phyloP scores from a whole-genome alignment of 148 eudicot genomes.

The Linanthus parryae region DNA sequence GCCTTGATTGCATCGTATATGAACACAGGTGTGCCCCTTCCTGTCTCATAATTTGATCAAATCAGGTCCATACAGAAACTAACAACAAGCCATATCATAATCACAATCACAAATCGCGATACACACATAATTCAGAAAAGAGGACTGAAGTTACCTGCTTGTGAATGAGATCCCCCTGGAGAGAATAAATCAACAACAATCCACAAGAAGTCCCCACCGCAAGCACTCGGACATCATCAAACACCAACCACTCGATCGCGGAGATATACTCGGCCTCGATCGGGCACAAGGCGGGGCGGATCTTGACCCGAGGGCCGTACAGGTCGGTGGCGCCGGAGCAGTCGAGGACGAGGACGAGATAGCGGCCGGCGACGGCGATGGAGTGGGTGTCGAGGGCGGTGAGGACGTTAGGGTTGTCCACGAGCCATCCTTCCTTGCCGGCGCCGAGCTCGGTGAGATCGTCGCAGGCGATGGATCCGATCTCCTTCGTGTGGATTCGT shows the following conservation, averaged over 20 bases:
- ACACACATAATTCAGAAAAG: no score
- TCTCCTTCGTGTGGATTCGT: slow-evolving; percentile 49
- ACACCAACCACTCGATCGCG: slow-evolving; percentile 87
- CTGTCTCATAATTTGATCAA: no score
- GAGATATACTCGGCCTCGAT: slow-evolving; percentile 69
- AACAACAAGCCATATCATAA: no score
- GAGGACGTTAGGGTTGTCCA: slow-evolving; percentile 44
- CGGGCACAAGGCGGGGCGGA: slow-evolving; percentile 69
- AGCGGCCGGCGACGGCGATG: slow-evolving; percentile 66
- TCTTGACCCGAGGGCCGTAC: slow-evolving; percentile 38
- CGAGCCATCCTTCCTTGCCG: slow-evolving; percentile 79
- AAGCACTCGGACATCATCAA: slow-evolving; percentile 65
- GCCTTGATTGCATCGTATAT: no score
- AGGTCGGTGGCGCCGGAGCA: slow-evolving; percentile 36
- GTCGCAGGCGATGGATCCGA: slow-evolving; percentile 58
- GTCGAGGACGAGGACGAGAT: slow-evolving; percentile 44
- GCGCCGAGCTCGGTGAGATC: slow-evolving; percentile 69
- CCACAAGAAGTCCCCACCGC: slow-evolving; percentile 85
- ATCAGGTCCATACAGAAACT: no score
- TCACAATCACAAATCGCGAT: no score
- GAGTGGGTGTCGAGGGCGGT: slow-evolving; percentile 71
- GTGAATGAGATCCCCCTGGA: slow-evolving; percentile 71
- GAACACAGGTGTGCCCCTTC: no score
- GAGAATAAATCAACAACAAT: slow-evolving; percentile 59
- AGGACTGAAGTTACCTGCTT: no score